Evolutionary conservation across 2,329 filamentous ascomycete genomes (phyloP).

Genomic region (Didymella keratinophila): DNA sequence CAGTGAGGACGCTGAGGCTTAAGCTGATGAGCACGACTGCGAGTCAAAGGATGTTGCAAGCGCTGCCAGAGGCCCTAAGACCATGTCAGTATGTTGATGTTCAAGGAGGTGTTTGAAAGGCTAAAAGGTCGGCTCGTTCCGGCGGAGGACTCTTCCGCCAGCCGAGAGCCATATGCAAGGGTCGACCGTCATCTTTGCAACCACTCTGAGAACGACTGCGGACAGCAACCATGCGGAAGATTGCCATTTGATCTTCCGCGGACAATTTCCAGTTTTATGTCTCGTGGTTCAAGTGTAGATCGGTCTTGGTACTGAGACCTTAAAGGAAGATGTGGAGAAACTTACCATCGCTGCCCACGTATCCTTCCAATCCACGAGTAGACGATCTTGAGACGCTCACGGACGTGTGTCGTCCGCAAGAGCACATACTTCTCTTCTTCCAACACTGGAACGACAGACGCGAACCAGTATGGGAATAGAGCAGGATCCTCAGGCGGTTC

Average conservation of each 20-base stretch:
- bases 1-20: conserved; percentile 28
- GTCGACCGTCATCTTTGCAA: conserved; percentile 7
- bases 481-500: conserved; percentile 78
- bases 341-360: conserved; percentile 76
- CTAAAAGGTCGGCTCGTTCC: neutral
- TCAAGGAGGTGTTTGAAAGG: neutral
- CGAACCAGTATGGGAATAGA: conserved; percentile 89
- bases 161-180: neutral
- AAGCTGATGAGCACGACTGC: conserved; percentile 34
- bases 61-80: conserved; percentile 41
- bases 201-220: neutral
- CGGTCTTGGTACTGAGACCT: conserved; percentile 6
- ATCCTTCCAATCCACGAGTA: conserved; percentile 79
- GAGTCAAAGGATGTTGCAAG: conserved; percentile 49
- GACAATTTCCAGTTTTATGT: neutral
- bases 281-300: conserved; percentile 10
- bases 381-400: conserved; percentile 83
- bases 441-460: conserved; percentile 77
- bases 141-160: neutral
- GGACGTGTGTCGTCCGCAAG: conserved; percentile 75
- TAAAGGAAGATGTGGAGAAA: conserved; percentile 1
- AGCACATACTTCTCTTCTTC: conserved; percentile 82
- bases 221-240: neutral
- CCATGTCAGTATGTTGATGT: neutral
- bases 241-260: neutral